phyloP scores from a whole-genome alignment of 2,329 filamentous ascomycete genomes.

The Akanthomyces muscarius region DNA sequence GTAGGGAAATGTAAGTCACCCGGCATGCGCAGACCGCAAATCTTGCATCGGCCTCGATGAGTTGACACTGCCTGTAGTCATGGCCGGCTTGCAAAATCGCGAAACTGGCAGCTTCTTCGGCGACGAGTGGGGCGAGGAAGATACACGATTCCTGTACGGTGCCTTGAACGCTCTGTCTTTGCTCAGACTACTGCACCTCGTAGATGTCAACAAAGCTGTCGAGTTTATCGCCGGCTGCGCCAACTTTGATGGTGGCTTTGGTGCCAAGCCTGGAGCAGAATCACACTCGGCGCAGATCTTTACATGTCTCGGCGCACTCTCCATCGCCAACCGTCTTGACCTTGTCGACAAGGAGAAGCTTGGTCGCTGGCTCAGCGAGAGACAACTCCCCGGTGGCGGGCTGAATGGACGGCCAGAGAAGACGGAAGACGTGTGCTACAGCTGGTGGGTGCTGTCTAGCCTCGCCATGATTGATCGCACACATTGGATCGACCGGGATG shows the following conservation, averaged over 20 bases:
- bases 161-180: conserved; percentile 87
- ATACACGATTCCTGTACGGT: conserved; percentile 90
- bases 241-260: conserved; percentile 94
- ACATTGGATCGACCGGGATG: conserved; percentile 88
- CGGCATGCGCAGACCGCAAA: too few species aligned
- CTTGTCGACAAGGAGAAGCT: conserved; percentile 78
- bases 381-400: conserved; percentile 81
- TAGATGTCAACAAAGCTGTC: conserved; percentile 78
- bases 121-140: conserved; percentile 94
- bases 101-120: conserved; percentile 85
- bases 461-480: conserved; percentile 81
- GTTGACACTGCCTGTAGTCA: conserved; percentile 48
- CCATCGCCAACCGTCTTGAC: conserved; percentile 78
- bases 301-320: conserved; percentile 82
- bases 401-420: conserved; percentile 95
- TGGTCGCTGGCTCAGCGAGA: conserved; percentile 86
- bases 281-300: conserved; percentile 95
- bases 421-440: conserved; percentile 94
- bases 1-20: conserved; percentile 71
- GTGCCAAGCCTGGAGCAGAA: conserved; percentile 83
- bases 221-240: conserved; percentile 74
- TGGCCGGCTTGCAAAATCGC: conserved; percentile 75
- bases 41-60: conserved; percentile 11
- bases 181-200: conserved; percentile 65
- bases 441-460: conserved; percentile 96